Base-by-base conservation (phyloP, 768 basidiomycete genomes). In the Podaxis carcinomalis region DNA sequence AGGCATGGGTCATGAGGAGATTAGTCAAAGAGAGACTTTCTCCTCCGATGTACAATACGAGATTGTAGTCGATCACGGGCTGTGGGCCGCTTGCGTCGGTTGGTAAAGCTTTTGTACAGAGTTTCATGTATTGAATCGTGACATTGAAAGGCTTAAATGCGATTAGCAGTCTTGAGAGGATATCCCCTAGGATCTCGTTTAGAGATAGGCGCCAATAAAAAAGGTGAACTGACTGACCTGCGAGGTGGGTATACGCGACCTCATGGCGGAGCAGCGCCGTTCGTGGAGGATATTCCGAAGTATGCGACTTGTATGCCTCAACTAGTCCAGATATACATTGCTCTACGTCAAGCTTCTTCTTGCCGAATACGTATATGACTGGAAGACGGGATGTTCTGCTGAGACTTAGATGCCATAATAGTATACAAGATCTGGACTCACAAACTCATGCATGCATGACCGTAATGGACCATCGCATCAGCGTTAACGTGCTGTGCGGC, bases 361-460 rank as follows among this genome's bases (percentile, higher is more conserved):
- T 87, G 0, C 93, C 93, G 68, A 98, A 94, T 37, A 98, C 85
- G 70, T 96, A 98, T 35, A 95, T 83, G 2, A 95, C 90, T 0
- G 95, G 94, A 0, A 98, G 73, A 14, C 94, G 85, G 23, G 90
- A 92, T 10, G 92, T 90, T 65, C 95, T 97, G 60, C 11, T 40
- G 50, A 36, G 37, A 51, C 47, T 61, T 32, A 65, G 47, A 46
- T 28, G 27, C 21, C 5, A 13, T 5, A 35, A 49, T 16, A 59
- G 4, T 11, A 36, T 21, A 23, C 10, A 21, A 27, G 28, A 32
- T 5, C 42, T 25, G 10, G 36, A 79, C 93, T 64, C 66, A 96
- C 94, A 88, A 85, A 70, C 90, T 93, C 78, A 98, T 83, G 72
- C 97, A 99, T 0, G 96, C 95, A 76, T 97, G 92, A 1, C 96